phyloP scores from a whole-genome alignment of 2,329 filamentous ascomycete genomes.

The Aplosporella prunicola region DNA sequence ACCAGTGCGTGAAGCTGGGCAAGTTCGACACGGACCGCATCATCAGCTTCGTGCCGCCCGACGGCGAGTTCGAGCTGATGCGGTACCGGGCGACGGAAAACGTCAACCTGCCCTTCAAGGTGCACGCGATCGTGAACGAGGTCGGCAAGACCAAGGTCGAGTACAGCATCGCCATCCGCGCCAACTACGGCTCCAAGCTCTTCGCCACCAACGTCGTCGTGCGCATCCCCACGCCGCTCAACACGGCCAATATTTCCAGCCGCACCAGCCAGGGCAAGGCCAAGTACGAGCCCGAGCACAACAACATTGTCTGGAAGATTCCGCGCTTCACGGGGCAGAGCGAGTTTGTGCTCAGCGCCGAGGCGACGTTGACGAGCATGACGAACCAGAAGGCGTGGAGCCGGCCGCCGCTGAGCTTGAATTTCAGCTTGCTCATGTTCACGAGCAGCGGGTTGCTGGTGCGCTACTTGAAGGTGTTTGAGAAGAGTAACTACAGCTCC shows the following conservation, averaged over 20 bases:
- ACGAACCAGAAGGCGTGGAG: constrained; percentile 98
- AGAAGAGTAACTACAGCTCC: constrained; percentile 97
- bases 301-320: constrained; percentile 99
- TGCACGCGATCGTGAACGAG: constrained; percentile 97
- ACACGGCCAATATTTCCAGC: constrained; percentile 89
- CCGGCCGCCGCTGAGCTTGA: constrained; percentile 80
- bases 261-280: constrained; percentile 92
- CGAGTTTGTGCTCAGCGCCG: constrained; percentile 89
- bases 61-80: constrained; percentile 98
- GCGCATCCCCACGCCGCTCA: constrained; percentile 88
- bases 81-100: constrained; percentile 97
- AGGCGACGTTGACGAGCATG: constrained; percentile 90
- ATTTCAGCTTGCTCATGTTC: constrained; percentile 94
- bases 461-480: constrained; percentile 94
- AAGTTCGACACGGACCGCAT: constrained; percentile 96
- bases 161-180: constrained; percentile 94
- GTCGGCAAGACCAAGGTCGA: constrained; percentile 95
- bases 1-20: constrained; percentile 95
- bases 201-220: constrained; percentile 96
- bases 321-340: constrained; percentile 96
- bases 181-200: constrained; percentile 91
- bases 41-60: constrained; percentile 92
- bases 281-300: constrained; percentile 96
- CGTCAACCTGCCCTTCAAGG: constrained; percentile 96
- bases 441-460: constrained; percentile 89